A percentile compares a stretch with the other conserved stretches of the same genome.
Evolutionary conservation across 768 basidiomycete species (phyloP).

Genomic region (Lyophyllum semitale): DNA sequence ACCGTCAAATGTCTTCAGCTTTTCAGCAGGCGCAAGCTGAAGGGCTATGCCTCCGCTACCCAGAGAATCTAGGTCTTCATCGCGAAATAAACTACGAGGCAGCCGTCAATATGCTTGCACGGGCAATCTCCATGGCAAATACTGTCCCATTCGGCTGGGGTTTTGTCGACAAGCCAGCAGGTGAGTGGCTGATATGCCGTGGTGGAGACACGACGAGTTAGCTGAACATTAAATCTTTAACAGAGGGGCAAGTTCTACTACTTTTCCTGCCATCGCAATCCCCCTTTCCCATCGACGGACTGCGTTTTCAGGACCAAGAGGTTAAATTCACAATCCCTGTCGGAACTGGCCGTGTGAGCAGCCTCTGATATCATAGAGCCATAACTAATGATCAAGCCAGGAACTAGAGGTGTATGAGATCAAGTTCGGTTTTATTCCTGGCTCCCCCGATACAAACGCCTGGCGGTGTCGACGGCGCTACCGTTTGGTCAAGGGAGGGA

Average conservation of each 20-base stretch:
- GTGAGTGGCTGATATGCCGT: conserved; percentile 37
- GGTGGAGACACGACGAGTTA: neutral
- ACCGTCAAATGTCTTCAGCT: conserved; percentile 21
- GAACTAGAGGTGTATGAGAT: conserved; percentile 78
- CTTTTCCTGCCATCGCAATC: conserved; percentile 61
- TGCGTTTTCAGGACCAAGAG: conserved; percentile 77
- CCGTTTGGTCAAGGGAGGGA: conserved; percentile 72
- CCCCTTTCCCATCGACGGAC: conserved; percentile 73
- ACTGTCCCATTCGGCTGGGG: conserved; percentile 69
- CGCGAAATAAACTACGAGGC: conserved; percentile 53
- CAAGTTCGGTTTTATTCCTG: conserved; percentile 79
- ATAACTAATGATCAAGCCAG: conserved; percentile 32
- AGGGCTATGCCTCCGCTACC: conserved; percentile 68
- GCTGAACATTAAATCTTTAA: neutral
- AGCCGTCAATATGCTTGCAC: conserved; percentile 61
- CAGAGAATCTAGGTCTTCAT: conserved; percentile 64
- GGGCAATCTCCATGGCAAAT: conserved; percentile 58
- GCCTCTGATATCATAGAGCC: conserved; percentile 4
- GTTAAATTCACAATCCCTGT: conserved; percentile 56
- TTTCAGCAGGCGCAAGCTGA: conserved; percentile 56
- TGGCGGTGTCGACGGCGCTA: conserved; percentile 72
- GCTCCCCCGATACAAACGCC: conserved; percentile 58
- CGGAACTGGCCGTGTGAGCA: conserved; percentile 54
- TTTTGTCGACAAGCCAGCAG: conserved; percentile 77
- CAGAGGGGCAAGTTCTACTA: conserved; percentile 70